These are phyloP conservation scores for Nymphaea thermarum DNA, from an alignment of 164 flowering plant species.

Conservation along the genomic window DNA sequence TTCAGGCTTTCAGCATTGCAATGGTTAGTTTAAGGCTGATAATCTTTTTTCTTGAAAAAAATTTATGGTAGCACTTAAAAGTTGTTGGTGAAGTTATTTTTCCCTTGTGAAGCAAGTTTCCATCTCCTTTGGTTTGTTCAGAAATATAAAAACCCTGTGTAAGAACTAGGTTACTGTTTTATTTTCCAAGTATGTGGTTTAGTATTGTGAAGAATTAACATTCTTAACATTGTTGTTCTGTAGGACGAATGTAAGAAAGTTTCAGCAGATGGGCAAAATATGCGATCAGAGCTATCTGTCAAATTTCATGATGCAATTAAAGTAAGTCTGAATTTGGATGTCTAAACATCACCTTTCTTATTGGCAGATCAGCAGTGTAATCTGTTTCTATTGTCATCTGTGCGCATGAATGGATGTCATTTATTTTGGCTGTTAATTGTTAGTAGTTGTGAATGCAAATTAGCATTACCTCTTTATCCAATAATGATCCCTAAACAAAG, in stretches of 20 bases:
- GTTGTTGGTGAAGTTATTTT: no score
- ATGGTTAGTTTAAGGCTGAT: no score
- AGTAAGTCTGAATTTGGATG: constrained; percentile 20
- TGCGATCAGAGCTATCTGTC: constrained; percentile 74
- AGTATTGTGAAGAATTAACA: background rate
- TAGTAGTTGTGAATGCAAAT: no score
- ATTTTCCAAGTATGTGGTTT: background rate
- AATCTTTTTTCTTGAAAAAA: no score
- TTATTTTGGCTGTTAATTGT: no score
- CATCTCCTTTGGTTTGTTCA: background rate
- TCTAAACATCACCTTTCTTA: background rate
- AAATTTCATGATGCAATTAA: constrained; percentile 88
- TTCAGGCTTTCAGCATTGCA: no score
- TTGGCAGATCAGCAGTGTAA: background rate
- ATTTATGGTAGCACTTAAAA: no score
- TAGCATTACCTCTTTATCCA: no score
- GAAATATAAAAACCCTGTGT: background rate
- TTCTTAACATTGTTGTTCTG: background rate
- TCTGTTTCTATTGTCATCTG: no score
- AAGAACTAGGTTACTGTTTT: background rate
- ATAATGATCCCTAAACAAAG: no score
- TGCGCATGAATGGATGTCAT: no score
- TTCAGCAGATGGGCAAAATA: constrained; percentile 77
- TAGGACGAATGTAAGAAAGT: constrained; percentile 94
- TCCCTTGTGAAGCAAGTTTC: no score